Base-by-base conservation (phyloP, 2,329 filamentous ascomycete genomes). In the Fusarium pseudonygamai region DNA sequence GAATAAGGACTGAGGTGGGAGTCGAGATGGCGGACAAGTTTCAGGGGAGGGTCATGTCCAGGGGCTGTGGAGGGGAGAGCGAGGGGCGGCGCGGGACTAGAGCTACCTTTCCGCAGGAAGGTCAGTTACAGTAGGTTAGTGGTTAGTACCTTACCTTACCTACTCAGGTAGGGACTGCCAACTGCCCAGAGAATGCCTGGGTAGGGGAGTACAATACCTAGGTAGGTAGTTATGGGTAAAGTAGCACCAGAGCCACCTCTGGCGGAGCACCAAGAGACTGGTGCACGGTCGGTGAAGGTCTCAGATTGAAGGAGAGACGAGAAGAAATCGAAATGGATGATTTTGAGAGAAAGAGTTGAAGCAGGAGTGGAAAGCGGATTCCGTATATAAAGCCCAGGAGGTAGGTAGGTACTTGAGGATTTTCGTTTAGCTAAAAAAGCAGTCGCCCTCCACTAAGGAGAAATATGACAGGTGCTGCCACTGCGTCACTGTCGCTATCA, bases 11-110 rank as follows among this genome's bases (percentile, higher is more conserved):
- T 52, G 65, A 70, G 72, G 62, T 53, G 63, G 71, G 68, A 75
- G 65, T 68, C 64, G 73, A 74, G 71, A 74, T 74, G 71, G 75
- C 70, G 68, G 67, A 72, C 69, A 67, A 71, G 75, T 76, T 77
- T 77, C 75, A 77, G 75, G 75, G 75, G 74, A 75, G 56, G 75
- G 64, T 61, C 62, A 59, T 64, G 67, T 76, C 75, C 75, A 77
- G 75, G 75, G 75, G 73, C 62, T 71, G 62, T 72, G 73, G 70
- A 66, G 71, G 72, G 72, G 72, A 61, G 60, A 70, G 60, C 62
- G 73, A 68, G 73, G 73, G 71, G 73, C 60, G 65, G 45, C 67
- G 64, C 67, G 70, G 64, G 64, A 69, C 70, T 65, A 64, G 57
- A 64, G 62, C 60, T 65, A 40, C 36, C 39, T 42, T 56, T 46